Evolutionary conservation across 1,284 basidiomycete species (phyloP), one percentile per base, ranked within the genome.

Genomic region (Peniophora sp.): DNA sequence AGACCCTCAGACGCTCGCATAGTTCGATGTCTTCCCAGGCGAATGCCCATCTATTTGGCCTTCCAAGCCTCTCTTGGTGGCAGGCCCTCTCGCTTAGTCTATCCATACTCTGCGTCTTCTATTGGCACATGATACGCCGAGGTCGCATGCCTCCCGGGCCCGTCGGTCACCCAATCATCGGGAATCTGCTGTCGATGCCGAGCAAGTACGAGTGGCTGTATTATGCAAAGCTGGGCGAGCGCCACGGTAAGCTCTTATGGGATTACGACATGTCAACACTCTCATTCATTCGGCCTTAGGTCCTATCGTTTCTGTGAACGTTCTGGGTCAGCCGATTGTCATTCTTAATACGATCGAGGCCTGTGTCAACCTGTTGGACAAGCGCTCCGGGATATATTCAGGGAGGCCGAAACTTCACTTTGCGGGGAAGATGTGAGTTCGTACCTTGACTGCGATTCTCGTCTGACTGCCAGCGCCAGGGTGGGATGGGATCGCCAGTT

Each of bases 401-500:
- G 62, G 58, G 12, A 54, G 64, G 3, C 61, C 63, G 20, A 56
- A 54, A 32, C 57, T 64, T 35, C 54, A 57, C 1, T 62, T 64
- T 36, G 58, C 58, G 3, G 54, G 55, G 15, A 59, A 59, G 42
- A 55, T 58, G 58, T 61, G 49, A 12, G 57, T 42, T 15, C 15
- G n/a, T n/a, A n/a, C 17, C 35, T 1, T 47, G 20, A 23, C 14
- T 24, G 15, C 18, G 3, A 17, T 10, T 15, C 17, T 11, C 34
- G 17, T 18, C 27, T 27, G 24, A 18, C 3, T 24, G 22, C 37
- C 20, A 47, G 22, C 32, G 14, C 41, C 36, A 64, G 64, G 55
- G 53, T 64, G 23, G 62, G 62, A 10, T 65, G 64, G 64, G 55
- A 62, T 45, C 55, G 53, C 27, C 60, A 64, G 35, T 52, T 65